Percentiles rank a stretch among this genome's conserved stretches.
These are phyloP conservation scores for Botrytis squamosa DNA, from an alignment of 2,329 filamentous ascomycete genomes.

Conservation along the genomic window DNA sequence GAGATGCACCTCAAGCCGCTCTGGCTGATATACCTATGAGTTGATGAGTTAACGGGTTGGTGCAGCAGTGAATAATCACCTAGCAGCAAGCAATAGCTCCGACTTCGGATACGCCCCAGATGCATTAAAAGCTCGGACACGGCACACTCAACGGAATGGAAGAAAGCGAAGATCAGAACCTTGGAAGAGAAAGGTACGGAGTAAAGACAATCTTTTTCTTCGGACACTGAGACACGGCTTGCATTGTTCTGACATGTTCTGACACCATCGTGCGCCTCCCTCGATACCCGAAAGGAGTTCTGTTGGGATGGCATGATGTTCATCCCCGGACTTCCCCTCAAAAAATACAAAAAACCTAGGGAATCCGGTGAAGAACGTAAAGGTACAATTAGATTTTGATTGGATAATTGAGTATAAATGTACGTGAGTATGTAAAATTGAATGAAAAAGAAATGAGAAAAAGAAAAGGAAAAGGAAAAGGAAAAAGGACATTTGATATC, in stretches of 20 bases:
- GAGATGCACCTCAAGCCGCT: background rate
- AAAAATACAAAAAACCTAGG: background rate
- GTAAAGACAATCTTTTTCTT: background rate
- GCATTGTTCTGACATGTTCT: background rate
- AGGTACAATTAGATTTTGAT: background rate
- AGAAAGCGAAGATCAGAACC: background rate
- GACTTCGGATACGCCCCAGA: background rate
- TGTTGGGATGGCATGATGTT: conserved; percentile 13
- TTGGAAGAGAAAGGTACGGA: background rate
- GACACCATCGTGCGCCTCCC: background rate
- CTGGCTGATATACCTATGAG: background rate
- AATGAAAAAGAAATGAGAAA: background rate
- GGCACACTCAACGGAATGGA: background rate
- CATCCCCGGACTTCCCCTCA: conserved; percentile 18
- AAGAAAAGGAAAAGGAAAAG: no score
- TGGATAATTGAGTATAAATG: background rate
- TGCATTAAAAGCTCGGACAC: background rate
- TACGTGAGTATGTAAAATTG: background rate
- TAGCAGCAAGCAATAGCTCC: conserved; percentile 13
- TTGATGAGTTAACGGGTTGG: background rate
- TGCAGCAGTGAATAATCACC: conserved; percentile 2
- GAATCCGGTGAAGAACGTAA: conserved; percentile 7
- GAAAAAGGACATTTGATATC: background rate
- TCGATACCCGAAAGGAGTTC: background rate
- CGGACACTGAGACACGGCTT: background rate